Evolutionary conservation across 2,329 filamentous ascomycete species (phyloP).

Genomic region (Rosellinia necatrix): DNA sequence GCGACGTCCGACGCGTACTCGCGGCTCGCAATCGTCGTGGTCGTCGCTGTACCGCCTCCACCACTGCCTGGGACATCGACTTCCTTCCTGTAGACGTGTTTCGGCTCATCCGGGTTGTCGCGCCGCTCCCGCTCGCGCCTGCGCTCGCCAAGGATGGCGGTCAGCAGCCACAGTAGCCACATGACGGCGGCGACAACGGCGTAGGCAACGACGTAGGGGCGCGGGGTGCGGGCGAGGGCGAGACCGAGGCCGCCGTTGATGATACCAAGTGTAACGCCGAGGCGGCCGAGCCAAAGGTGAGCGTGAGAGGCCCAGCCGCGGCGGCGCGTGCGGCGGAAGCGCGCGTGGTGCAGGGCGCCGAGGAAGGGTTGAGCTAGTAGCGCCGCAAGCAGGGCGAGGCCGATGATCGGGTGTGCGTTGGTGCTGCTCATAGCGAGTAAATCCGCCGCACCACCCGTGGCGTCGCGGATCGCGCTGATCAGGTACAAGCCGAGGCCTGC

Average conservation of each 20-base stretch:
- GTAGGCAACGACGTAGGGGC: slow-evolving; percentile 43
- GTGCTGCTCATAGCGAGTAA: slow-evolving; percentile 38
- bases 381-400: slow-evolving; percentile 46
- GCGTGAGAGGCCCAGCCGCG: slow-evolving; percentile 49
- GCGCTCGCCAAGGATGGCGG: slow-evolving; percentile 41
- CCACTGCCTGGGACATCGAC: too few species aligned
- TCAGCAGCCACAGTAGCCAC: slow-evolving; percentile 45
- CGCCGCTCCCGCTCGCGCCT: slow-evolving; percentile 24
- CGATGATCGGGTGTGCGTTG: slow-evolving; percentile 53
- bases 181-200: slow-evolving; percentile 45
- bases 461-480: slow-evolving; percentile 40
- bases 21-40: neutral
- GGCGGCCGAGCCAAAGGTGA: slow-evolving; percentile 51
- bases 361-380: slow-evolving; percentile 49
- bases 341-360: slow-evolving; percentile 49
- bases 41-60: neutral
- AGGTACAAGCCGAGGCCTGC: slow-evolving; percentile 51
- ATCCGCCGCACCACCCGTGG: slow-evolving; percentile 24
- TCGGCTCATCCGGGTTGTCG: too few species aligned
- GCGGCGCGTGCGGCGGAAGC: slow-evolving; percentile 44
- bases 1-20: neutral
- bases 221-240: slow-evolving; percentile 41
- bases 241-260: slow-evolving; percentile 52
- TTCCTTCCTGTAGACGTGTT: too few species aligned
- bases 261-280: slow-evolving; percentile 47